Conservation (phyloP, 805 yeast species). For the Kockiozyma suomiensis region DNA sequence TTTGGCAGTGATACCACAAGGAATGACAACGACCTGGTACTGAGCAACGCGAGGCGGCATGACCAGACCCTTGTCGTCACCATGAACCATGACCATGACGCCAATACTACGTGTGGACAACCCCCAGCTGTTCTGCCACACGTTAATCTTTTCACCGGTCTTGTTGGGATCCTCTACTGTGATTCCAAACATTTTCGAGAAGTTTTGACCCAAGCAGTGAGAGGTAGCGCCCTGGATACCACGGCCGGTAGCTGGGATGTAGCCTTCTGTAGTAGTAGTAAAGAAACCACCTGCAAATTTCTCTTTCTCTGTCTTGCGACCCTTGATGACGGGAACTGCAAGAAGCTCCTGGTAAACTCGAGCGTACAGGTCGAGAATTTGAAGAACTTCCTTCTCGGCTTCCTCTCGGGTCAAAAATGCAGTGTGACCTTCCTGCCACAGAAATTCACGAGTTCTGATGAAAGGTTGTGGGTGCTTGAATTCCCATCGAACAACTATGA, state of each 20-base stretch:
- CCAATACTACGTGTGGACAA: conserved; percentile 97
- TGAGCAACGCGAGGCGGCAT: conserved; percentile 97
- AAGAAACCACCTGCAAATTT: conserved; percentile 97
- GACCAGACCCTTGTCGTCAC: conserved; percentile 97
- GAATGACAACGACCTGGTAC: conserved; percentile 86
- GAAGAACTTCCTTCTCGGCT: conserved; percentile 80
- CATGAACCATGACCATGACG: conserved; percentile 98
- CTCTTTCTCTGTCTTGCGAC: conserved; percentile 95
- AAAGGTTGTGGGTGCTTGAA: conserved; percentile 99
- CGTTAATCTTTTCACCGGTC: conserved; percentile 84
- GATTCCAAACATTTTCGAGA: conserved; percentile 97
- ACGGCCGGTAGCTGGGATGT: conserved; percentile 97
- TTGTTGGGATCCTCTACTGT: conserved; percentile 82
- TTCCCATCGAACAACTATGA: conserved; percentile 94
- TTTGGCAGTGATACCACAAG: conserved; percentile 92
- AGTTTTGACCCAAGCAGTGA: conserved; percentile 96
- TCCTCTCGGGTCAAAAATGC: conserved; percentile 85
- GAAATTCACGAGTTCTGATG: conserved; percentile 96
- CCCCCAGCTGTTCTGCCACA: conserved; percentile 99
- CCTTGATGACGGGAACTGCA: conserved; percentile 97
- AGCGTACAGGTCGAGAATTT: conserved; percentile 83
- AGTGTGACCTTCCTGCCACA: conserved; percentile 99
- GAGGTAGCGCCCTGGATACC: conserved; percentile 99
- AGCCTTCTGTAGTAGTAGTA: conserved; percentile 96
- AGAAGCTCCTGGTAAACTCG: conserved; percentile 84